phyloP scores from a whole-genome alignment of 805 yeast species.

The Debaryomyces hansenii region DNA sequence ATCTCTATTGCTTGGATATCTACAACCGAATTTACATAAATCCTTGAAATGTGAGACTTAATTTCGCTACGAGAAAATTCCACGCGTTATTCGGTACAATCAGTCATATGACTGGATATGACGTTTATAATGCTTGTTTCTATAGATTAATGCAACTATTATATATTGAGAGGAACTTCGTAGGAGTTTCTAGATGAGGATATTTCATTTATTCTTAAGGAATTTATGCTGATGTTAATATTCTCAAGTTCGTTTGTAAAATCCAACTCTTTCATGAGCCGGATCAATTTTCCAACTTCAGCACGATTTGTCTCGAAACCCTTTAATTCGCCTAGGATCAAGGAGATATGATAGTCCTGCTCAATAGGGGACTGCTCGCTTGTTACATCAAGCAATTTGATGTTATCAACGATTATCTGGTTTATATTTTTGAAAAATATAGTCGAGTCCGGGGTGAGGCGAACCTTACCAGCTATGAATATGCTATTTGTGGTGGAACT shows the following conservation, averaged over 20 bases:
- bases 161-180: conserved; percentile 6
- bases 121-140: no score
- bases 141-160: neutral
- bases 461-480: conserved; percentile 5
- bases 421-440: conserved; percentile 4
- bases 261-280: conserved; percentile 1
- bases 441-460: neutral
- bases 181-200: conserved; percentile 3
- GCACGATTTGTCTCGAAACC: conserved; percentile 1
- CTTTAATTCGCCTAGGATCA: conserved; percentile 7
- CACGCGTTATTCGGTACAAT: neutral
- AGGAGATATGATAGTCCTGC: conserved; percentile 6
- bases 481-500: conserved; percentile 7
- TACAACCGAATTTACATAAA: neutral
- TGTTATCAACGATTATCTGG: conserved; percentile 4
- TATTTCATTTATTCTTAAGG: conserved; percentile 4
- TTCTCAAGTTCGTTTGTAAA: conserved; percentile 1
- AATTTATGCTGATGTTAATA: conserved; percentile 4
- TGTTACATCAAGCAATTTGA: conserved; percentile 4
- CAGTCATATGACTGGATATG: neutral
- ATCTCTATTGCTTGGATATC: no score
- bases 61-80: neutral
- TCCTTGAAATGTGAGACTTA: neutral
- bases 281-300: conserved; percentile 3
- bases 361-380: neutral